Percentiles rank a stretch among this genome's conserved stretches.
Evolutionary conservation across 306 rosid genomes (phyloP).

Genomic region (Vigna reflexopilosa): DNA sequence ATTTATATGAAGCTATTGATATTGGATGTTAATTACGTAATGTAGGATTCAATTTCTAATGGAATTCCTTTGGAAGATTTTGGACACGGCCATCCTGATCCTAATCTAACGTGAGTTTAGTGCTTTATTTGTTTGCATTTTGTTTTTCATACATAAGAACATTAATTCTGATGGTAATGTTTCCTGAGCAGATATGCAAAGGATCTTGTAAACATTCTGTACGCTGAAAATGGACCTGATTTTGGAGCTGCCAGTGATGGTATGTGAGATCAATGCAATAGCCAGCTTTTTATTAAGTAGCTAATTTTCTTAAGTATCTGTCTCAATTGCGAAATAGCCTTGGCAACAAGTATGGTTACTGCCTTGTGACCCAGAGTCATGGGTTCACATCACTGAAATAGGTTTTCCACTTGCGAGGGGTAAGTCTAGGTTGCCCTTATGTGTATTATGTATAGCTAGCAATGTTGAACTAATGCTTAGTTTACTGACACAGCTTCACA

Average conservation of each 20-base stretch:
- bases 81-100: slow-evolving; percentile 99
- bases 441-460: not conserved
- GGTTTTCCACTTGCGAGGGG: not conserved
- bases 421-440: not conserved
- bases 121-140: slow-evolving; percentile 31
- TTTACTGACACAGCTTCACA: slow-evolving; percentile 23
- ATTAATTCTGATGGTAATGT: slow-evolving; percentile 41
- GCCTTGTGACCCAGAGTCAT: not conserved
- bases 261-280: slow-evolving; percentile 46
- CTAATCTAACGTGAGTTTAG: slow-evolving; percentile 85
- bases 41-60: slow-evolving; percentile 85
- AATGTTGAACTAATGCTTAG: not conserved
- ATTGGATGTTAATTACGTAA: slow-evolving; percentile 45
- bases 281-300: slow-evolving; percentile 13
- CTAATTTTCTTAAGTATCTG: not conserved
- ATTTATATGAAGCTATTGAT: slow-evolving; percentile 40
- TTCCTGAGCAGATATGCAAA: slow-evolving; percentile 78
- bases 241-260: slow-evolving; percentile 99
- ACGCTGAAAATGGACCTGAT: slow-evolving; percentile 85
- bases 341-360: not conserved
- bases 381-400: not conserved
- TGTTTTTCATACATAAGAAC: slow-evolving; percentile 22
- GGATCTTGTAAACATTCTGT: slow-evolving; percentile 86
- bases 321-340: not conserved
- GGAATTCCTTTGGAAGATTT: slow-evolving; percentile 97